Percentiles rank a stretch among this genome's conserved stretches.
Evolutionary conservation across 2,329 filamentous ascomycete species (phyloP).

Genomic region (Huntiella abstrusa): DNA sequence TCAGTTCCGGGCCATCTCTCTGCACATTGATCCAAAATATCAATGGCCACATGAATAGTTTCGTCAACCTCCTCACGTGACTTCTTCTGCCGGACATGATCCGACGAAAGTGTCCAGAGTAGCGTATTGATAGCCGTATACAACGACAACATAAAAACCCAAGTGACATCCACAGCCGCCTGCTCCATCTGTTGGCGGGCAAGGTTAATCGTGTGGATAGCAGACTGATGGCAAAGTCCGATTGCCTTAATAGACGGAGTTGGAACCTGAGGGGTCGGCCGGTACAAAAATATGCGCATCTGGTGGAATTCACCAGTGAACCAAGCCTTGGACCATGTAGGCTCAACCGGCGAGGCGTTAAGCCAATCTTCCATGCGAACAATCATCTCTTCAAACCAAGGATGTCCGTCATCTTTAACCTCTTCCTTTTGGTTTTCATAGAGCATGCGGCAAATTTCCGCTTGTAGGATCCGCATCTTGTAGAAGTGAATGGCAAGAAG

Average conservation of each 20-base stretch:
- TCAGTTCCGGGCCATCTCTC: conserved; percentile 84
- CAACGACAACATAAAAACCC: conserved; percentile 77
- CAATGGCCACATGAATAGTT: conserved; percentile 54
- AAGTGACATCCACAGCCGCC: conserved; percentile 66
- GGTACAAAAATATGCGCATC: conserved; percentile 72
- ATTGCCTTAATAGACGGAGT: conserved; percentile 67
- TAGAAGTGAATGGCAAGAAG: conserved; percentile 82
- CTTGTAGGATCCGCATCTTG: conserved; percentile 72
- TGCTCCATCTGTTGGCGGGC: conserved; percentile 63
- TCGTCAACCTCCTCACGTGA: conserved; percentile 55
- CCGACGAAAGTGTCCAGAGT: conserved; percentile 79
- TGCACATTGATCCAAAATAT: conserved; percentile 61
- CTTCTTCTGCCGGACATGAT: conserved; percentile 58
- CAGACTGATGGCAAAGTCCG: conserved; percentile 63
- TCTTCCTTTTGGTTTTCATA: conserved; percentile 69
- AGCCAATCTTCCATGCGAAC: conserved; percentile 64
- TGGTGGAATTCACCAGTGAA: conserved; percentile 34
- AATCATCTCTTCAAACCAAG: conserved; percentile 72
- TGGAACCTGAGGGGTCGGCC: conserved; percentile 82
- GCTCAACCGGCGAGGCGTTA: conserved; percentile 52
- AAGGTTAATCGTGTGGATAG: conserved; percentile 63
- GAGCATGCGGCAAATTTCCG: conserved; percentile 68
- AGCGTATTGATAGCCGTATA: conserved; percentile 87
- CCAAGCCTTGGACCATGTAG: conserved; percentile 60
- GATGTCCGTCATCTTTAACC: conserved; percentile 61